Base-by-base conservation (phyloP, 192 early-diverging fungal genomes). In the Umbelopsis vinacea region DNA sequence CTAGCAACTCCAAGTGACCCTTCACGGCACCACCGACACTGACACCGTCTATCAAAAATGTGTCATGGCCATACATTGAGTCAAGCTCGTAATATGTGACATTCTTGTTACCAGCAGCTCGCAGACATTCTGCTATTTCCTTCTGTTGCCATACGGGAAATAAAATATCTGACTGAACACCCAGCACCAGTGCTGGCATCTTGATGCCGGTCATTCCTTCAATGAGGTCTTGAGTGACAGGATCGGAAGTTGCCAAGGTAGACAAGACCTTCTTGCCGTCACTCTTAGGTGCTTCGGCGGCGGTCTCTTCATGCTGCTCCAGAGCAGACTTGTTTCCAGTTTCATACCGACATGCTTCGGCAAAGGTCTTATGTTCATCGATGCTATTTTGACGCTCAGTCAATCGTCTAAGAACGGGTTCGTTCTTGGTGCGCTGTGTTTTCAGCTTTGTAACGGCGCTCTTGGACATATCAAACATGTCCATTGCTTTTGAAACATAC, bases 1-100 rank as follows among this genome's bases (percentile, higher is more conserved):
- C 78, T 23, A 74, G 69, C 37, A 88, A 70, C 66, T 94, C 92
- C 37, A 95, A 74, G 73, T 93, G 92, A 4, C 97, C 97, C 83
- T 97, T 97, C 70, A 99, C 89, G 14, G 97, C 97, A 37, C 92
- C 91, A 33, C 97, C 97, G 33, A 98, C 93, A 66, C 92, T 95
- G 66, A 91, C 87, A 23, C 89, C 79, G 76, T 97, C 96, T 70
- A 98, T 94, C 72, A 97, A 84, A 76, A 98, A 97, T 5, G 97
- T 97, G 71, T 99, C 97, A 75, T 99, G 97, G 9, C 97, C 97
- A 79, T 95, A 99, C 84, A 96, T 89, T 45, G 95, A 92, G 79
- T 97, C 97, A 6, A 98, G 87, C 83, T 98, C 97, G 72, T 97
- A 99, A 76, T 97, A 97, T 8, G 97, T 97, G 6, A 99, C 96